Conservation (phyloP, 73 alveolate genomes). For the Tetrahymena malaccensis region DNA sequence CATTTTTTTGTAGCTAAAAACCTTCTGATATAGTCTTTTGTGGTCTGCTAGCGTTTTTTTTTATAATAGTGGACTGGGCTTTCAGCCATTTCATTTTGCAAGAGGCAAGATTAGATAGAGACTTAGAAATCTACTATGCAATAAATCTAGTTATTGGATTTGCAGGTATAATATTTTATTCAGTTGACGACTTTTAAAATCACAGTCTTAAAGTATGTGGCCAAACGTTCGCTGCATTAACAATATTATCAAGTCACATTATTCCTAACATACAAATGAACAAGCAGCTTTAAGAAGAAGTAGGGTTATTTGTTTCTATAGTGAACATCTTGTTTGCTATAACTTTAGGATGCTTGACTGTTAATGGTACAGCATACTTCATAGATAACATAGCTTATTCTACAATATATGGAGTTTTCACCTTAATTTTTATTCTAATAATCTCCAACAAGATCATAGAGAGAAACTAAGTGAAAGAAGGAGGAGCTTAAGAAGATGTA, state of each 20-base stretch:
- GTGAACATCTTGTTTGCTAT: background rate
- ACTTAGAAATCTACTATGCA: background rate
- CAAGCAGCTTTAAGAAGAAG: background rate
- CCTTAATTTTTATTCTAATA: background rate
- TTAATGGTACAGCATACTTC: background rate
- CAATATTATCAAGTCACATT: background rate
- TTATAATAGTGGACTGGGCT: background rate
- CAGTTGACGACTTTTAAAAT: background rate
- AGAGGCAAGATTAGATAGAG: background rate
- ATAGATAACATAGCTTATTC: background rate
- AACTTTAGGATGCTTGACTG: background rate
- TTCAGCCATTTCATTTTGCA: background rate
- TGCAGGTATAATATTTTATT: background rate
- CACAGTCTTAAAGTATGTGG: background rate
- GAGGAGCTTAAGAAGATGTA: background rate
- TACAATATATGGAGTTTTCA: background rate
- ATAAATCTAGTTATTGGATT: background rate
- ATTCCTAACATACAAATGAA: background rate
- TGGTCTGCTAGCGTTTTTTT: background rate
- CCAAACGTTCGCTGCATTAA: background rate
- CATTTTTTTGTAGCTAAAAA: background rate
- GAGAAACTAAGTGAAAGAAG: background rate
- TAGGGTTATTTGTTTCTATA: background rate
- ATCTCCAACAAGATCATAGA: background rate
- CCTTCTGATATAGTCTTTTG: background rate